Evolutionary conservation across 2,329 filamentous ascomycete species (phyloP).

Genomic region (Parasarocladium wereldwijsianum): DNA sequence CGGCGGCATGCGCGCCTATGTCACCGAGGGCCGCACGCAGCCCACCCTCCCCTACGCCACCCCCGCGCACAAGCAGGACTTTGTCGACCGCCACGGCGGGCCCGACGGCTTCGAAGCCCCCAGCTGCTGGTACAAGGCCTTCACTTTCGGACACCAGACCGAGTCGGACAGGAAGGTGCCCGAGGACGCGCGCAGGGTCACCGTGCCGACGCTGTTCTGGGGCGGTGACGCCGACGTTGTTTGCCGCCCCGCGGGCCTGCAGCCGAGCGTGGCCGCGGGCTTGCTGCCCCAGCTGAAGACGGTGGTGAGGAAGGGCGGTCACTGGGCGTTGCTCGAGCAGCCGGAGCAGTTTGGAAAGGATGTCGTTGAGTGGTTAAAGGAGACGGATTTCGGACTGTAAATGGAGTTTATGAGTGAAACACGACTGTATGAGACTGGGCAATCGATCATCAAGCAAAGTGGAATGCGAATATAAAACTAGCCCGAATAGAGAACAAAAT

Average conservation of each 20-base stretch:
- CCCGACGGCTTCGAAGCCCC: conserved; percentile 14
- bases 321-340: conserved; percentile 16
- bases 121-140: conserved; percentile 14
- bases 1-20: conserved; percentile 16
- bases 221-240: conserved; percentile 13
- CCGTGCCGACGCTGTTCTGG: conserved; percentile 14
- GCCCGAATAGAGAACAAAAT: too few relatives aligned
- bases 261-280: conserved; percentile 8
- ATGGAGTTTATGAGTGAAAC: too few relatives aligned
- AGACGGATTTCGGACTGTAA: too few relatives aligned
- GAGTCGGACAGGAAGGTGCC: conserved; percentile 9
- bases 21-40: conserved; percentile 10
- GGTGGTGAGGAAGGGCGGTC: conserved; percentile 11
- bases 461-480: too few relatives aligned
- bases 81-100: conserved; percentile 11
- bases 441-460: too few relatives aligned
- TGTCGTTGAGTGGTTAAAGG: conserved; percentile 9
- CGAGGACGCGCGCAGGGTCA: conserved; percentile 8
- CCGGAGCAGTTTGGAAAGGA: conserved; percentile 12
- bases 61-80: conserved; percentile 11
- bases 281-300: conserved; percentile 13
- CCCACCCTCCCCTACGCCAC: conserved; percentile 13
- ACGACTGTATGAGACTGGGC: too few relatives aligned
- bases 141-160: conserved; percentile 9
- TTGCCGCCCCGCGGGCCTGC: conserved; percentile 10